Evolutionary conservation across 495 filamentous ascomycete genomes (phyloP), one percentile per base, ranked within the genome.

Genomic region (Polyplosphaeria fusca): DNA sequence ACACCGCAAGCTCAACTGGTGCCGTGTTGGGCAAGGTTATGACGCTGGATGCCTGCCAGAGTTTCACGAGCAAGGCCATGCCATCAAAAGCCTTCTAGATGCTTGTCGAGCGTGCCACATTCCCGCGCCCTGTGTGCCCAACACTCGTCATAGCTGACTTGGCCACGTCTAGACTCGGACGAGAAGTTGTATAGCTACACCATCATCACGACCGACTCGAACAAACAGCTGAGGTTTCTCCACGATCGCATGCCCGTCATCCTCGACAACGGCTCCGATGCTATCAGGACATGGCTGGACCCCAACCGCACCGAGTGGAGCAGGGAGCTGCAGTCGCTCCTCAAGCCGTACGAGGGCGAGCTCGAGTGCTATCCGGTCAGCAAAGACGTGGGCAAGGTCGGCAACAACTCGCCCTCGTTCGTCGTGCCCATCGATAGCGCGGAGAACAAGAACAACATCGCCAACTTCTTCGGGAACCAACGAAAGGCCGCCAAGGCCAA

Each of bases 191-290:
- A 89, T 64, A 91, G 87, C 0, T 98, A 93, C 68, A 90, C 93
- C 0, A 79, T 98, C 61, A 91, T 97, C 63, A 98, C 93, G 2
- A 96, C 92, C 3, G 76, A 85, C 22, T 86, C 88, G 16, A 92
- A 88, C 50, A 73, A 82, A 32, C 86, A 90, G 64, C 68, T 97
- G 19, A 80, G 76, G 18, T 96, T 95, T 60, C 71, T 98, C 23
- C 93, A 98, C 60, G 87, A 95, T 52, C 82, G 93, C 16, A 98
- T 98, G 93, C 93, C 93, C 0, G 93, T 93, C 0, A 91, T 98
- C 16, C 64, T 98, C 3, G 87, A 96, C 0, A 80, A 86, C 25
- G 84, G 82, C 5, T 85, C 82, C 0, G 82, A 86, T 11, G 81
- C 76, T n/a, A 73, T 95, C 60, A 78, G 71, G 19, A 81, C 66